Base-by-base conservation (phyloP, 495 filamentous ascomycete species). In the Parathielavia appendiculata region DNA sequence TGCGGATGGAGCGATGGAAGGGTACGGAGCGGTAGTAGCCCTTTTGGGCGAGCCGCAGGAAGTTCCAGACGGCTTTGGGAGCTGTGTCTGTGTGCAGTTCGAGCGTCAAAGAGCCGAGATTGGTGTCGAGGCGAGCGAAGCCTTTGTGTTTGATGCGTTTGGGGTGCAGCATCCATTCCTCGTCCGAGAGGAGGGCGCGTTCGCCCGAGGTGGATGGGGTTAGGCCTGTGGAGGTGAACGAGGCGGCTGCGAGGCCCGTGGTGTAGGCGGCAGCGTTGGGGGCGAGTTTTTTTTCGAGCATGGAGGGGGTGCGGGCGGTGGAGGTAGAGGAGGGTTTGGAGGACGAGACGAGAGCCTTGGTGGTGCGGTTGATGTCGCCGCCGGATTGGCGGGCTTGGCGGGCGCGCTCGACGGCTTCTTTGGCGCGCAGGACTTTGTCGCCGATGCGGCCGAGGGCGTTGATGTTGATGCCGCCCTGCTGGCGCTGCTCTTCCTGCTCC, bases 51-150 rank as follows among this genome's bases (percentile, higher is more conserved):
- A 99, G 78, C 51, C 89, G 86, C 43, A 93, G 80, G 71, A 99
- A 97, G 71, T 99, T 99, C 88, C 91, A 99, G 19, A 97, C 93
- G 5, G 93, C 91, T 59, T 86, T 85, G 1, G 93, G 93, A 1
- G 93, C 90, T 61, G 86, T 86, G 67, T 97, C 93, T 10, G 93
- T 85, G 53, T 89, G 86, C n/a, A 99, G 77, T 63, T 97, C 91
- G 63, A 99, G 73, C 63, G 89, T 97, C 16, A 98, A 69, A 58
- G 89, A 81, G 16, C 95, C 92, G 13, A 86, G 77, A 48, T 82
- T 89, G 4, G 93, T 97, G 26, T 83, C 80, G n/a, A 99, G 82
- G 17, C 90, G 83, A 14, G 89, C 91, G 74, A 96, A 97, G 51
- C 91, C 95, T 61, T 90, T 92, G 61, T 78, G 81, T 68, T 95